phyloP scores from a whole-genome alignment of 345 rosid species.

The Microthlaspi erraticum region DNA sequence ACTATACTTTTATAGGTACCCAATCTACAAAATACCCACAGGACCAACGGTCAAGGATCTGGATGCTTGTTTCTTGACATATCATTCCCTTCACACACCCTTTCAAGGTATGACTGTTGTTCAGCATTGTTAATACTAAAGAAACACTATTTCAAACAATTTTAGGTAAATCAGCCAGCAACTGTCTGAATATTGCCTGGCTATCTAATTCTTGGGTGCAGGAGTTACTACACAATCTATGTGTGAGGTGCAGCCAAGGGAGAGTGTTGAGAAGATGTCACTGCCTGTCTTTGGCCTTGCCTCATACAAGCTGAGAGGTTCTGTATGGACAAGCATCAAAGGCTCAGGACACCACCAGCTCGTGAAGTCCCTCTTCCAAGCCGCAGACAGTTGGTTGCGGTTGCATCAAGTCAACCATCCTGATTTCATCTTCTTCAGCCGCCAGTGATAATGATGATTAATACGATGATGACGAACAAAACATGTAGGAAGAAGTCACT shows the following conservation, averaged over 20 bases:
- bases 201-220: too few relatives aligned
- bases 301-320: conserved; percentile 77
- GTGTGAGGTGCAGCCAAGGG: conserved; percentile 39
- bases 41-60: conserved; percentile 88
- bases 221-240: too few relatives aligned
- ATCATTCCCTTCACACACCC: conserved; percentile 74
- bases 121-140: not conserved
- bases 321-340: conserved; percentile 75
- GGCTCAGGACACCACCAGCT: conserved; percentile 54
- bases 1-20: conserved; percentile 61
- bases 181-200: too few relatives aligned
- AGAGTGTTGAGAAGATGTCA: conserved; percentile 47
- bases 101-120: conserved; percentile 51
- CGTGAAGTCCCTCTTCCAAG: conserved; percentile 56
- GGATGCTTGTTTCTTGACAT: conserved; percentile 94
- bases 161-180: not conserved
- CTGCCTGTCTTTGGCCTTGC: conserved; percentile 82
- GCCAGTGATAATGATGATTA: conserved; percentile 33
- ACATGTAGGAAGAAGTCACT: conserved; percentile 31
- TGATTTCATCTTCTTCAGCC: conserved; percentile 74
- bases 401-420: conserved; percentile 70
- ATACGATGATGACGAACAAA: conserved; percentile 24
- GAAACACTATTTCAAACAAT: not conserved
- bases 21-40: conserved; percentile 90
- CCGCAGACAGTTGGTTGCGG: conserved; percentile 72